These are phyloP conservation scores for Passiflora organensis DNA, from an alignment of 345 rosid genomes.

Conservation along the genomic window DNA sequence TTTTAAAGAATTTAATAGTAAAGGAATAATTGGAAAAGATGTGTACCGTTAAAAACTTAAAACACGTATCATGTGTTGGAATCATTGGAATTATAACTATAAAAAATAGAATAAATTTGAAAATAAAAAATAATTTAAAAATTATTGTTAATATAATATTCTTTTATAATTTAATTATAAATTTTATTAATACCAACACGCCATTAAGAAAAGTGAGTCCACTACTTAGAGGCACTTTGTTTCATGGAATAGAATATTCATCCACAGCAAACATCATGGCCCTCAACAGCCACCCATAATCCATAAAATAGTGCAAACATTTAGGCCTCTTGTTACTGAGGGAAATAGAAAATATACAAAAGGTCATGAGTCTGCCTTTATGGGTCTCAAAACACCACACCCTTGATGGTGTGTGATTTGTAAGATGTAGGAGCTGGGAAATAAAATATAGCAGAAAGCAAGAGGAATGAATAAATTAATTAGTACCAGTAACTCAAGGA, in stretches of 20 bases:
- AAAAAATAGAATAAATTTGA: constrained; percentile 21
- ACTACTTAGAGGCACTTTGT: constrained; percentile 23
- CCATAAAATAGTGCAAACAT: not conserved
- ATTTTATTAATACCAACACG: not conserved
- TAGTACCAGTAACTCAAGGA: too few relatives aligned
- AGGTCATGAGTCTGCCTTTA: not conserved
- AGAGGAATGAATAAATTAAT: too few relatives aligned
- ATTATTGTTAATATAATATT: not conserved
- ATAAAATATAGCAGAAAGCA: too few relatives aligned
- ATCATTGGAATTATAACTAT: constrained; percentile 40
- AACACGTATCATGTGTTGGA: too few relatives aligned
- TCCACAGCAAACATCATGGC: not conserved
- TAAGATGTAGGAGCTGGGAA: too few relatives aligned
- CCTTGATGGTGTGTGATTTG: too few relatives aligned
- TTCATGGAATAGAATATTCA: constrained; percentile 23
- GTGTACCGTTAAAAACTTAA: too few relatives aligned
- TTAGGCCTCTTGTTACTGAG: not conserved
- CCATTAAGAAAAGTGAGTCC: constrained; percentile 28
- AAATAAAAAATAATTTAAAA: constrained; percentile 16
- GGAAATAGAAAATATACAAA: not conserved
- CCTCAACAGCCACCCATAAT: constrained; percentile 20
- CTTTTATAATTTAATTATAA: not conserved
- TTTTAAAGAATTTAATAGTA: constrained; percentile 9
- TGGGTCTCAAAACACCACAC: too few relatives aligned
- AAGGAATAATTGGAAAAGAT: constrained; percentile 34